Conservation (phyloP, 2,329 filamentous ascomycete genomes). For the Monascus ruber region DNA sequence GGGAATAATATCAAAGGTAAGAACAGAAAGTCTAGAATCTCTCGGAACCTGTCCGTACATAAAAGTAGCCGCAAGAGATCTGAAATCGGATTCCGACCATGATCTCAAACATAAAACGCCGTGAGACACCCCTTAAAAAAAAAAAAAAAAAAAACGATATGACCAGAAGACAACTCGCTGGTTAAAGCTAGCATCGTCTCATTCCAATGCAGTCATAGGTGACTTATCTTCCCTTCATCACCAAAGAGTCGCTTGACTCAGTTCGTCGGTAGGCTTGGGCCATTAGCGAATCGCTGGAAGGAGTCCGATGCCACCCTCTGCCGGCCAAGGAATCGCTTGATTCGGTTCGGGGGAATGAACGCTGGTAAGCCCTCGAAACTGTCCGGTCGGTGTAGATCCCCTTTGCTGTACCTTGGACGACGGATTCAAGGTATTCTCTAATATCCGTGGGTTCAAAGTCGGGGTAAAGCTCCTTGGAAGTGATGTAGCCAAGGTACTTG, state of each 20-base stretch:
- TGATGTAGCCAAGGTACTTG: constrained; percentile 44
- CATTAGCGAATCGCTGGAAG: constrained; percentile 24
- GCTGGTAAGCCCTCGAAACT: constrained; percentile 25
- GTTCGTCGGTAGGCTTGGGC: constrained; percentile 8
- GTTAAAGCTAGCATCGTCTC: background rate
- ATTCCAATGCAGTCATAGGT: background rate
- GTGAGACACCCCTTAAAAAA: too few species aligned
- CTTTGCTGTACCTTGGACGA: constrained; percentile 31
- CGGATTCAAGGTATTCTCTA: constrained; percentile 28
- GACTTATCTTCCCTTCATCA: constrained; percentile 3
- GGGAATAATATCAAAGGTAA: background rate
- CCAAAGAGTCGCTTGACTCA: background rate
- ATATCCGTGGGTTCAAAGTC: constrained; percentile 35
- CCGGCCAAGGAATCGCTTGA: constrained; percentile 26
- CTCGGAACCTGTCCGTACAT: background rate
- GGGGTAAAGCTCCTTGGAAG: constrained; percentile 43
- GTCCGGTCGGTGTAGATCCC: constrained; percentile 25
- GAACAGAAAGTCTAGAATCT: background rate
- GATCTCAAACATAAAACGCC: too few species aligned
- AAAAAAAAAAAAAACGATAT: background rate
- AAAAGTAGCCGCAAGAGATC: background rate
- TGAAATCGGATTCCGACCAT: background rate
- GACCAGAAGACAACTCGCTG: too few species aligned
- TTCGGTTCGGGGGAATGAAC: constrained; percentile 24
- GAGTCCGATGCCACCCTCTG: constrained; percentile 17